Evolutionary conservation across 2,329 filamentous ascomycete species (phyloP).

Genomic region (Davidsoniella neocaledoniae): DNA sequence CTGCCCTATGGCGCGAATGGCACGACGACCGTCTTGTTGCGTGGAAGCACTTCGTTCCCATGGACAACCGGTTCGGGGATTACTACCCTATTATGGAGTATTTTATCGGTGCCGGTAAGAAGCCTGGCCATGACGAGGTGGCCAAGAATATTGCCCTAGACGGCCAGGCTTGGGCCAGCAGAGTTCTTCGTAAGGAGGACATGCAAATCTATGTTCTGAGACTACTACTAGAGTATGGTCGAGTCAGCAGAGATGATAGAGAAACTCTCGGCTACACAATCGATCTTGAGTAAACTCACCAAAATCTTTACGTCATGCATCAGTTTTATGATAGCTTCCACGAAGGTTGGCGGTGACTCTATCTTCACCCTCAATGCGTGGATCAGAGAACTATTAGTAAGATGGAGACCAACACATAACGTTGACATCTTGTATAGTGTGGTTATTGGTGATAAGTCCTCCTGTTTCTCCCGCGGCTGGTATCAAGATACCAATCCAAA

Average conservation of each 20-base stretch:
- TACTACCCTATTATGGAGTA: conserved; percentile 59
- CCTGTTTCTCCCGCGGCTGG: no score
- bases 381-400: neutral
- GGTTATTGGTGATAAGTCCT: no score
- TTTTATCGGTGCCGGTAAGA: conserved; percentile 34
- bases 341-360: neutral
- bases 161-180: conserved; percentile 52
- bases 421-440: no score
- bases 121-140: conserved; percentile 23
- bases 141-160: conserved; percentile 48
- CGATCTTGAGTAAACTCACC: conserved; percentile 21
- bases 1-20: conserved; percentile 66
- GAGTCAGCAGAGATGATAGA: conserved; percentile 34
- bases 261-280: conserved; percentile 39
- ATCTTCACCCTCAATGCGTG: neutral
- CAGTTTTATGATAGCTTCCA: neutral
- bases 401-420: no score
- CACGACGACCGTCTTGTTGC: conserved; percentile 56
- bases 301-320: neutral
- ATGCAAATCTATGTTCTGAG: conserved; percentile 56
- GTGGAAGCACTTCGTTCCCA: conserved; percentile 69
- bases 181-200: conserved; percentile 51
- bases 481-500: no score
- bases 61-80: conserved; percentile 58
- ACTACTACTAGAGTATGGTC: conserved; percentile 46